Evolutionary conservation across 306 rosid genomes (phyloP).

Genomic region (Neltuma alba): DNA sequence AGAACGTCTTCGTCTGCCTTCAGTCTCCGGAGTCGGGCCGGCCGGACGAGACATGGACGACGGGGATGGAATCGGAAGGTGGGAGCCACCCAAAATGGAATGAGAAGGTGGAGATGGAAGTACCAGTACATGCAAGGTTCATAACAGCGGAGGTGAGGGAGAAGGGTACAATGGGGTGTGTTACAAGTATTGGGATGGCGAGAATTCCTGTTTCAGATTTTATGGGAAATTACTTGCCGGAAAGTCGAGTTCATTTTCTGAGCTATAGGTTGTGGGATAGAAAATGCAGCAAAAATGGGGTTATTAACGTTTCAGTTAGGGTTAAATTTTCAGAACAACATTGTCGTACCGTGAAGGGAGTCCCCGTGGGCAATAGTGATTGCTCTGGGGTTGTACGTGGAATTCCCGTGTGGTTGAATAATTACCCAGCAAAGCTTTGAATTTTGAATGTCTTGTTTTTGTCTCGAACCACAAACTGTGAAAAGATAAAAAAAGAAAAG

Average conservation of each 20-base stretch:
- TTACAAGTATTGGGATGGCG: slow-evolving; percentile 42
- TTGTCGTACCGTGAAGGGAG: not conserved
- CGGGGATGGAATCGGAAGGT: slow-evolving; percentile 40
- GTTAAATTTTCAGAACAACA: slow-evolving; percentile 27
- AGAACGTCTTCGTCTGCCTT: slow-evolving; percentile 45
- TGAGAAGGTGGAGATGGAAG: slow-evolving; percentile 45
- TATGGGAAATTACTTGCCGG: slow-evolving; percentile 39
- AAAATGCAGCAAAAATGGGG: slow-evolving; percentile 52
- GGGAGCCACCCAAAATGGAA: slow-evolving; percentile 50
- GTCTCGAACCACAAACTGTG: not conserved
- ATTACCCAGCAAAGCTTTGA: slow-evolving; percentile 1
- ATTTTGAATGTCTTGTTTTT: not conserved
- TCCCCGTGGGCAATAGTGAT: not conserved
- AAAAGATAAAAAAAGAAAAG: not conserved
- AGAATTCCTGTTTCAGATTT: slow-evolving; percentile 57
- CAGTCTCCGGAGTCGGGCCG: not conserved
- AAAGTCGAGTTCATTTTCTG: slow-evolving; percentile 49
- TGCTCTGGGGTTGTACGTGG: slow-evolving; percentile 44
- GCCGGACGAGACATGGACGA: not conserved
- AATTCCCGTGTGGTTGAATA: slow-evolving; percentile 46
- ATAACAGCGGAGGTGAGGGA: slow-evolving; percentile 48
- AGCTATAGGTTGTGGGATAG: slow-evolving; percentile 67
- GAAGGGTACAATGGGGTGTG: slow-evolving; percentile 30
- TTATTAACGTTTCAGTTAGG: slow-evolving; percentile 59
- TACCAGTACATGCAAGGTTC: slow-evolving; percentile 42